Conservation (phyloP, 1,139 yeast species). For the Lodderomyces parapsilosis region DNA sequence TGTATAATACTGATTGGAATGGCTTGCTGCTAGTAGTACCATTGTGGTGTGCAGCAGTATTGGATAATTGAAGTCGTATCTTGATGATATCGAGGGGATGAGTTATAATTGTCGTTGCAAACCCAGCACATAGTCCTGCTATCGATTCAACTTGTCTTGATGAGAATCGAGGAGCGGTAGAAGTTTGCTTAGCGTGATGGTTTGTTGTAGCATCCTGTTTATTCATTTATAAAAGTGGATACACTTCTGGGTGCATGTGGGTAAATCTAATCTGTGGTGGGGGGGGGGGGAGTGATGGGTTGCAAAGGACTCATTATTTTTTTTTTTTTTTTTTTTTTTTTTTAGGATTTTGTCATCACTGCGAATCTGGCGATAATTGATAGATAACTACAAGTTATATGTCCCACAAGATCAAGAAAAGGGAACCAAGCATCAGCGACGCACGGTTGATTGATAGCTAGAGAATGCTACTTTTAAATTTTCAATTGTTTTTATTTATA, state of each 20-base stretch:
- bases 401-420: no score
- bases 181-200: background rate
- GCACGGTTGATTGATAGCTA: no score
- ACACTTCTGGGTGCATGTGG: no score
- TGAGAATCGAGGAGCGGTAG: conserved; percentile 3
- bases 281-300: no score
- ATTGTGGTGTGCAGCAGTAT: background rate
- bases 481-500: background rate
- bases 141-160: conserved; percentile 45
- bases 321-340: no score
- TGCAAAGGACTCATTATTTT: background rate
- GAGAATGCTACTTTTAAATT: no score
- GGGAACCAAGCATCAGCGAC: no score
- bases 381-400: no score
- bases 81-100: conserved; percentile 91
- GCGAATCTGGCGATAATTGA: no score
- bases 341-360: no score
- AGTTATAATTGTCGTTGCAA: conserved; percentile 70
- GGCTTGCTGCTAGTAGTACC: conserved; percentile 7
- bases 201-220: background rate
- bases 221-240: conserved; percentile 1
- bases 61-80: conserved; percentile 63
- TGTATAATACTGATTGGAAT: conserved; percentile 12
- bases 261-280: no score
- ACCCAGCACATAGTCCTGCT: conserved; percentile 84